A percentile compares a stretch with the other conserved stretches of the same genome.
These are phyloP conservation scores for Cyclocybe aegerita DNA, from an alignment of 768 basidiomycete species.

Conservation along the genomic window DNA sequence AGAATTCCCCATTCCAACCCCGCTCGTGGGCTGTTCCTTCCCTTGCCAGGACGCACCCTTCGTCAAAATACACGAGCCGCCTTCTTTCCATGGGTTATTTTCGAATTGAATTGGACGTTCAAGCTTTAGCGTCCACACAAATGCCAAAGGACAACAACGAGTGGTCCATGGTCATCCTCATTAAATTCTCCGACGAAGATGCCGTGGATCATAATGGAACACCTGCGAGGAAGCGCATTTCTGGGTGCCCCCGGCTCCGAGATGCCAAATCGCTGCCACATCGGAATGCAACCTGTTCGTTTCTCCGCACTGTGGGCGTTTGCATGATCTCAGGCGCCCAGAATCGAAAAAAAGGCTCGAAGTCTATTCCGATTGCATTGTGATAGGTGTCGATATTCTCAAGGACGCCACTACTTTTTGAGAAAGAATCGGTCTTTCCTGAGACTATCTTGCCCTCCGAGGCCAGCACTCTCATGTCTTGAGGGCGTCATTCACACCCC, in stretches of 20 bases:
- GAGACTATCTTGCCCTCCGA: no score
- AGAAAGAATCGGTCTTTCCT: no score
- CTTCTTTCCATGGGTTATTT: not conserved
- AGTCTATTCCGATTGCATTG: no score
- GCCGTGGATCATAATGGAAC: constrained; percentile 2
- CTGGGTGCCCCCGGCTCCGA: not conserved
- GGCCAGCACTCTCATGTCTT: no score
- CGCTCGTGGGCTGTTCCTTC: constrained; percentile 1
- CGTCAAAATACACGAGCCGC: not conserved
- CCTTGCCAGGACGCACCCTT: not conserved
- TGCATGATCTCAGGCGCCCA: not conserved
- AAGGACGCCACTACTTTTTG: no score
- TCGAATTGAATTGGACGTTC: not conserved
- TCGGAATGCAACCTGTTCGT: no score
- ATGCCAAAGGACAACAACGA: not conserved
- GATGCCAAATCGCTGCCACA: not conserved
- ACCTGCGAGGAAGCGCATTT: not conserved
- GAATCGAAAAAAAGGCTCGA: not conserved
- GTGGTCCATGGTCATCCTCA: no score
- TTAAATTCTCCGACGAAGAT: constrained; percentile 16
- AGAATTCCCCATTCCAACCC: not conserved
- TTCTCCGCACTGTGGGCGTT: no score
- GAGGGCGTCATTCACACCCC: no score
- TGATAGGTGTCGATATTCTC: no score
- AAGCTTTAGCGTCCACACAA: not conserved